Percentiles rank a stretch among this genome's conserved stretches.
phyloP scores from a whole-genome alignment of 352 stramenopile genomes.

The Phytophthora pinifolia region DNA sequence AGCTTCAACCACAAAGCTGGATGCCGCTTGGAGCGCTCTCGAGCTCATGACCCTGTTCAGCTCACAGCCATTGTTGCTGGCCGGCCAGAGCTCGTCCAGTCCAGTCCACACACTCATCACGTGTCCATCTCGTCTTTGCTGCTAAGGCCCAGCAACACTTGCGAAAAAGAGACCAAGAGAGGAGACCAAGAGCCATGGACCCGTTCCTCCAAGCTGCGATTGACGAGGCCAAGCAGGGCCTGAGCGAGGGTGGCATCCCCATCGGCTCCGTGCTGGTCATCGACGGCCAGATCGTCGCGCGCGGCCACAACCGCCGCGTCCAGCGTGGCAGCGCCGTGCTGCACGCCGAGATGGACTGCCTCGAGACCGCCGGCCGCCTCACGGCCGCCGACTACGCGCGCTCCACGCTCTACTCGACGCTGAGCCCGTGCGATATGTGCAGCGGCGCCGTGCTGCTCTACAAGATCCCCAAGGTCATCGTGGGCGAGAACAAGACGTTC shows the following conservation, averaged over 20 bases:
- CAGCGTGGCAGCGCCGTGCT: slow-evolving; percentile 38
- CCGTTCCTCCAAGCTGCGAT: slow-evolving; percentile 36
- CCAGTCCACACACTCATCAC: slow-evolving; percentile 18
- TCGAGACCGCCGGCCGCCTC: slow-evolving; percentile 37
- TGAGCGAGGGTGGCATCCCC: slow-evolving; percentile 37
- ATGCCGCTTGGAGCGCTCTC: too few relatives aligned
- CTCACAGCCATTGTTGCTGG: background rate
- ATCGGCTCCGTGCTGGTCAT: slow-evolving; percentile 41
- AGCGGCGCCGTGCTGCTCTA: slow-evolving; percentile 45
- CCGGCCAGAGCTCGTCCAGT: background rate
- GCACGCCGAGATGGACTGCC: slow-evolving; percentile 46
- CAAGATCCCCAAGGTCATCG: slow-evolving; percentile 45
- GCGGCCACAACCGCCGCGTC: slow-evolving; percentile 43
- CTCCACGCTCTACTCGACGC: slow-evolving; percentile 43
- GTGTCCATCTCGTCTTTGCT: slow-evolving; percentile 13
- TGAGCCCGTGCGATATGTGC: slow-evolving; percentile 48
- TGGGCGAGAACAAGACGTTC: slow-evolving; percentile 50
- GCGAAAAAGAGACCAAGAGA: slow-evolving; percentile 2
- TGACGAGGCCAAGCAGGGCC: slow-evolving; percentile 29
- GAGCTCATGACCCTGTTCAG: too few relatives aligned
- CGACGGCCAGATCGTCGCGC: slow-evolving; percentile 34
- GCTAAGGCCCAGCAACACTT: slow-evolving; percentile 3
- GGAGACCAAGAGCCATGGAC: slow-evolving; percentile 15
- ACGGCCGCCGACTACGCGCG: slow-evolving; percentile 35
- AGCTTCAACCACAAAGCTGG: slow-evolving; percentile 7